phyloP scores from a whole-genome alignment of 2,329 filamentous ascomycete genomes.

The Rosellinia necatrix region DNA sequence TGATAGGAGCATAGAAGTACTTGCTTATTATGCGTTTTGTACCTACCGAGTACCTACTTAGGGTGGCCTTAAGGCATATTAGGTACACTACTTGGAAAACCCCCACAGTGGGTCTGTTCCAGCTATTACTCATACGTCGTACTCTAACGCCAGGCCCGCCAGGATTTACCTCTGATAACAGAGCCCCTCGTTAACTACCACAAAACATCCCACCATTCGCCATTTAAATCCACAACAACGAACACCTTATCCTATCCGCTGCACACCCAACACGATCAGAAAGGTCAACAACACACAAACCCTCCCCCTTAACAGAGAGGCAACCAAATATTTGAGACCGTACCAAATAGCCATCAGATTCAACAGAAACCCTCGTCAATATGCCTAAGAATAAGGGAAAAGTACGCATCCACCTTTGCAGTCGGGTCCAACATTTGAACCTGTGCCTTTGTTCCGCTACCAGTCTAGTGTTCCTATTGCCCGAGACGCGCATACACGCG shows the following conservation, averaged over 20 bases:
- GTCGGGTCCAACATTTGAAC: constrained; percentile 7
- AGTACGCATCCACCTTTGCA: constrained; percentile 55
- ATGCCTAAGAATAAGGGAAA: constrained; percentile 99
- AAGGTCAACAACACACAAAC: not conserved
- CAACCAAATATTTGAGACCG: too few relatives aligned
- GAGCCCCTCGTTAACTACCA: constrained; percentile 37
- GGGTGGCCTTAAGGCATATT: too few relatives aligned
- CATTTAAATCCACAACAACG: constrained; percentile 23
- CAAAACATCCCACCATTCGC: constrained; percentile 31
- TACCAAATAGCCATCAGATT: constrained; percentile 25
- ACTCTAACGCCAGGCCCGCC: too few relatives aligned
- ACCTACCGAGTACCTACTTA: too few relatives aligned
- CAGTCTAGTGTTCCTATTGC: not conserved
- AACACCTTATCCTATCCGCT: not conserved
- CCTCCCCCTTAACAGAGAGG: too few relatives aligned
- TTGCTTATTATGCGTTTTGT: too few relatives aligned
- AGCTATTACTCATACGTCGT: constrained; percentile 27
- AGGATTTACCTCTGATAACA: constrained; percentile 28
- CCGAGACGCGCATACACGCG: too few relatives aligned
- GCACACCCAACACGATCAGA: not conserved
- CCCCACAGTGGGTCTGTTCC: not conserved
- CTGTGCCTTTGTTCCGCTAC: constrained; percentile 16
- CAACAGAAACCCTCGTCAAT: constrained; percentile 42
- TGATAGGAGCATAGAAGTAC: too few relatives aligned
- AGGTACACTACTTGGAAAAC: too few relatives aligned